Conservation (phyloP, 2,329 filamentous ascomycete genomes). For the Neonectria neomacrospora region DNA sequence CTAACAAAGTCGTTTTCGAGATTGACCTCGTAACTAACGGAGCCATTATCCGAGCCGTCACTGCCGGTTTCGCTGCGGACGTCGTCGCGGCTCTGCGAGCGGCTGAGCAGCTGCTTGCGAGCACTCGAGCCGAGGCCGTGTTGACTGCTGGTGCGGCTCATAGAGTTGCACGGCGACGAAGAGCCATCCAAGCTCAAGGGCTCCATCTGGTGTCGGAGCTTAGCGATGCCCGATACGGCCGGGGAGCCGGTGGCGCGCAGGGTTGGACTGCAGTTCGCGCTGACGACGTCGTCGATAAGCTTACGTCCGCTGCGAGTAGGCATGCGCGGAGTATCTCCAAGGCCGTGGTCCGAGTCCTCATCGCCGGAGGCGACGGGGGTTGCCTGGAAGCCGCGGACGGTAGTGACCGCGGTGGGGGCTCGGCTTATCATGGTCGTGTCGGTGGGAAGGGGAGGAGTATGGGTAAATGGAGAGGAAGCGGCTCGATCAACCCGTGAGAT, state of each 20-base stretch:
- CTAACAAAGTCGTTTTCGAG: constrained; percentile 88
- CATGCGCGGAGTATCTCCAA: constrained; percentile 52
- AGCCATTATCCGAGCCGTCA: constrained; percentile 72
- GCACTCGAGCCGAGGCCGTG: constrained; percentile 46
- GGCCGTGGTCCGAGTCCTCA: constrained; percentile 65
- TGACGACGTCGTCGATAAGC: constrained; percentile 67
- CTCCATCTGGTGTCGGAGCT: constrained; percentile 84
- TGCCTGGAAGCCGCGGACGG: constrained; percentile 67
- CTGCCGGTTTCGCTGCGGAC: constrained; percentile 63
- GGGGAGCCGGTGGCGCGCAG: constrained; percentile 65
- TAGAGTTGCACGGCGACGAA: constrained; percentile 67
- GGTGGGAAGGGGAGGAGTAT: constrained; percentile 33
- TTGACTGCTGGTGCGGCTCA: constrained; percentile 63
- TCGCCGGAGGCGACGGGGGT: constrained; percentile 66
- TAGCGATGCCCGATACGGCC: constrained; percentile 79
- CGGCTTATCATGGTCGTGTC: constrained; percentile 57
- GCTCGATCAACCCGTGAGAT: constrained; percentile 32
- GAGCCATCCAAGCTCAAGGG: constrained; percentile 73
- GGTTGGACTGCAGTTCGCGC: constrained; percentile 71
- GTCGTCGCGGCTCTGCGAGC: constrained; percentile 66
- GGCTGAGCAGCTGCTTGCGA: constrained; percentile 67
- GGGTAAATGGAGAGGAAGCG: constrained; percentile 7
- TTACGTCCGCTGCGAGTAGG: constrained; percentile 53
- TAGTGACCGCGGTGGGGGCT: constrained; percentile 62
- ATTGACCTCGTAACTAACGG: constrained; percentile 85